Base-by-base conservation (phyloP, 768 basidiomycete genomes). In the Piloderma croceum region DNA sequence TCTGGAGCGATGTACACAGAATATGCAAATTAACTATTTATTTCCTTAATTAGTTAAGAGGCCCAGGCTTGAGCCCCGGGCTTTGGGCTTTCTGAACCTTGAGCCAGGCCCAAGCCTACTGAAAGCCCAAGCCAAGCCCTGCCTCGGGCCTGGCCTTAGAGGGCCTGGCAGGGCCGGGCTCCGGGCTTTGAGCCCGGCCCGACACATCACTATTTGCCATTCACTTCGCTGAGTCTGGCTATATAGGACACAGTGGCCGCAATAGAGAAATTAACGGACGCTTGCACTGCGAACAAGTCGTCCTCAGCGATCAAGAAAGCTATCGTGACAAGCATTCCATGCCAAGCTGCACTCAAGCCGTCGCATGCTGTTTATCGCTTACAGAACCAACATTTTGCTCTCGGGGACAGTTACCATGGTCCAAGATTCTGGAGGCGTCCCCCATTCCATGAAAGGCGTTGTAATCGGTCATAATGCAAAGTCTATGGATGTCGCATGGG, bases 391-490 rank as follows among this genome's bases (percentile, higher is more conserved):
- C 67, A 64, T 10, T 99, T 97, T 56, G 67, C 72, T 0, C 72
- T 98, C 5, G 94, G 94, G 10, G 94, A 99, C 61, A 76, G 93
- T 97, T 25, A 86, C 84, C 13, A 96, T 94, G 88, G 91, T 97
- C 2, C 85, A 89, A 51, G 96, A 98, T 56, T 83, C 92, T 0
- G 93, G 93, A 21, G 81, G 84, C 24, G 93, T 98, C 0, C 91
- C 93, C 2, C 69, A 98, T 11, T 80, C 82, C 1, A 83, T 82
- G 38, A 97, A 94, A 63, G 96, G 96, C 17, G 90, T 94, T 12
- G 92, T 98, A 19, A 77, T 98, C 38, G 90, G 93, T 11, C 63
- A 98, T 53, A 89, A 83, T 51, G 64, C 82, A 2, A 87, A 83
- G 55, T 79, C 84, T 3, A 85, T 98, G 76, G 96, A 98, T 59